These are phyloP conservation scores for Pyrus betulifolia DNA, from an alignment of 306 rosid genomes.

Conservation along the genomic window DNA sequence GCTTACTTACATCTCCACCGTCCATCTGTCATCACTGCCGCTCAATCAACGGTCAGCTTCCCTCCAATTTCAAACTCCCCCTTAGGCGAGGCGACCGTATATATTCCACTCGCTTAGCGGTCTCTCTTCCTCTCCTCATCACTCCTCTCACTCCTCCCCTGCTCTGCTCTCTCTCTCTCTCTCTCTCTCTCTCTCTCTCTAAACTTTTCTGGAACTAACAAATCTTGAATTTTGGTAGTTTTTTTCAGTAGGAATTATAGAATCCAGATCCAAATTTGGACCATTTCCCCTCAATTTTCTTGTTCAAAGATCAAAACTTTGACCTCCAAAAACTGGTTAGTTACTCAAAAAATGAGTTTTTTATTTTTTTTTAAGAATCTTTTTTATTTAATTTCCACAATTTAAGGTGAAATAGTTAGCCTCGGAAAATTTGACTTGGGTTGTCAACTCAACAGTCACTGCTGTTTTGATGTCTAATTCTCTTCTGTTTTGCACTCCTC, in stretches of 20 bases:
- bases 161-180: background rate
- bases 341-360: background rate
- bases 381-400: background rate
- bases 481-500: background rate
- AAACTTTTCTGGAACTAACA: background rate
- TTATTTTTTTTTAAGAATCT: background rate
- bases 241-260: background rate
- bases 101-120: constrained; percentile 9
- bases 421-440: background rate
- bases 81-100: background rate
- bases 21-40: background rate
- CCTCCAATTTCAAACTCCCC: background rate
- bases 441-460: background rate
- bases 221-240: background rate
- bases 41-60: constrained; percentile 13
- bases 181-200: background rate
- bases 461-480: background rate
- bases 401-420: background rate
- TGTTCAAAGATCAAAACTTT: background rate
- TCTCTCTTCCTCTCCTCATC: background rate
- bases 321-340: background rate
- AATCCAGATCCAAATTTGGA: background rate
- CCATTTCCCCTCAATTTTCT: background rate
- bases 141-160: background rate
- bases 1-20: background rate